phyloP scores from a whole-genome alignment of 2,329 filamentous ascomycete genomes.

The Pestalotiopsis sp. region DNA sequence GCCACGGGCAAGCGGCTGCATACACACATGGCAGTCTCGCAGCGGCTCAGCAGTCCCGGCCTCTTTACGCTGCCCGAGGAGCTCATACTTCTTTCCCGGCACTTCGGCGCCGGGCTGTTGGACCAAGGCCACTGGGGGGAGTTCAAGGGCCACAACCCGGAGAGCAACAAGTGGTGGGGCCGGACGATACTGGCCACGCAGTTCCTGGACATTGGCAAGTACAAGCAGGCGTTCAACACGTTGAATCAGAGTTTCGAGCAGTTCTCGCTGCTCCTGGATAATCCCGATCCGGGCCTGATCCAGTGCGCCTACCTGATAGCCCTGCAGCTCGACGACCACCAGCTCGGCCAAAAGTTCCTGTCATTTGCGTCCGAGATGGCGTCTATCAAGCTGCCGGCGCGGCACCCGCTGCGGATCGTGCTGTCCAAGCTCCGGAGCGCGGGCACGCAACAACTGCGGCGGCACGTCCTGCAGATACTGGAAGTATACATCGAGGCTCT shows the following conservation, averaged over 20 bases:
- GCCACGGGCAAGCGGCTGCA: background rate
- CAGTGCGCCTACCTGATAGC: background rate
- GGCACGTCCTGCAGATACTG: conserved; percentile 1
- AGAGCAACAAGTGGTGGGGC: conserved; percentile 8
- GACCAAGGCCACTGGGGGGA: background rate
- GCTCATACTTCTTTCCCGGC: conserved; percentile 1
- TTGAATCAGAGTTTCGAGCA: conserved; percentile 4
- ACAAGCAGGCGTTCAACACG: conserved; percentile 5
- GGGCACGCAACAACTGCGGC: background rate
- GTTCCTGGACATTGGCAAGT: conserved; percentile 7
- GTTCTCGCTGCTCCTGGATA: conserved; percentile 2
- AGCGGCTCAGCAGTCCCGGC: background rate
- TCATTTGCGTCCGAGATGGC: conserved; percentile 11
- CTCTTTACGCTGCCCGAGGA: conserved; percentile 6
- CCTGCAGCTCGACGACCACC: background rate
- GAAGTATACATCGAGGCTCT: background rate
- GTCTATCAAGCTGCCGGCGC: conserved; percentile 1
- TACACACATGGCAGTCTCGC: too few species aligned
- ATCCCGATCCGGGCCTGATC: conserved; percentile 6
- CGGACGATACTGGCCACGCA: background rate
- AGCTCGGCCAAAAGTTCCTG: conserved; percentile 3
- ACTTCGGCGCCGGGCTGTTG: background rate
- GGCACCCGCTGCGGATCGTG: background rate
- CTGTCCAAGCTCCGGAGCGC: background rate
- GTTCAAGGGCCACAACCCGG: background rate